These are phyloP conservation scores for Uronychia setigera DNA, from an alignment of 73 alveolate species.

Conservation along the genomic window DNA sequence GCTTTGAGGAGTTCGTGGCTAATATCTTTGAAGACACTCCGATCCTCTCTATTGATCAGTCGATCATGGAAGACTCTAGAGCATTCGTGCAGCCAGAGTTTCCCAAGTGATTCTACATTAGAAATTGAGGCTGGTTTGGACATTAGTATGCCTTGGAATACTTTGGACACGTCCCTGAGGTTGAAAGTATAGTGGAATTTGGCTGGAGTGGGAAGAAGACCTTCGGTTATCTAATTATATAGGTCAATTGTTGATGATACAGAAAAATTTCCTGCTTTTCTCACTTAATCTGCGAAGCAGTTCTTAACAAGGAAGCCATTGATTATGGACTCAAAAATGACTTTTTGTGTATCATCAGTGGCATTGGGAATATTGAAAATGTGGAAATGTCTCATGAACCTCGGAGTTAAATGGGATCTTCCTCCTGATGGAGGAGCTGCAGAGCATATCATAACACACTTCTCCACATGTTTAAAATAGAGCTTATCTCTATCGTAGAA, in stretches of 20 bases:
- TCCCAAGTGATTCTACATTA: constrained; percentile 78
- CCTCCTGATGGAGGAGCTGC: constrained; percentile 99
- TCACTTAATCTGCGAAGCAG: constrained; percentile 78
- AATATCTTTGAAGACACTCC: constrained; percentile 87
- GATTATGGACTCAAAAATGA: constrained; percentile 87
- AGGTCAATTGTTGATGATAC: constrained; percentile 92
- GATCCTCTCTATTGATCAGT: constrained; percentile 95
- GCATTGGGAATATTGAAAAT: constrained; percentile 93
- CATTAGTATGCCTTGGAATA: constrained; percentile 91
- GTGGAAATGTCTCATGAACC: constrained; percentile 95
- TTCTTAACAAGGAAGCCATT: constrained; percentile 82
- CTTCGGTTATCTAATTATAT: constrained; percentile 78
- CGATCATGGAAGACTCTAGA: constrained; percentile 99
- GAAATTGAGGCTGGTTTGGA: constrained; percentile 78
- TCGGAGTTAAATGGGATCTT: constrained; percentile 90
- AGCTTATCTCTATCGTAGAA: constrained; percentile 92
- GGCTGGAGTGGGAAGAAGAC: constrained; percentile 92
- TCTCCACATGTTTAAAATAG: constrained; percentile 85
- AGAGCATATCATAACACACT: constrained; percentile 87
- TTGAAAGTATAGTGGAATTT: constrained; percentile 96
- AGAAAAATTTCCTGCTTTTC: constrained; percentile 75
- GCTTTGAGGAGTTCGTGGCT: constrained; percentile 79
- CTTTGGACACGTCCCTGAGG: constrained; percentile 94
- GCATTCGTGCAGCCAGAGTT: constrained; percentile 99
- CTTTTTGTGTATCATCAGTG: constrained; percentile 81